Conservation (phyloP, 2,329 filamentous ascomycete genomes). For the Sclerotinia sclerotiorum region DNA sequence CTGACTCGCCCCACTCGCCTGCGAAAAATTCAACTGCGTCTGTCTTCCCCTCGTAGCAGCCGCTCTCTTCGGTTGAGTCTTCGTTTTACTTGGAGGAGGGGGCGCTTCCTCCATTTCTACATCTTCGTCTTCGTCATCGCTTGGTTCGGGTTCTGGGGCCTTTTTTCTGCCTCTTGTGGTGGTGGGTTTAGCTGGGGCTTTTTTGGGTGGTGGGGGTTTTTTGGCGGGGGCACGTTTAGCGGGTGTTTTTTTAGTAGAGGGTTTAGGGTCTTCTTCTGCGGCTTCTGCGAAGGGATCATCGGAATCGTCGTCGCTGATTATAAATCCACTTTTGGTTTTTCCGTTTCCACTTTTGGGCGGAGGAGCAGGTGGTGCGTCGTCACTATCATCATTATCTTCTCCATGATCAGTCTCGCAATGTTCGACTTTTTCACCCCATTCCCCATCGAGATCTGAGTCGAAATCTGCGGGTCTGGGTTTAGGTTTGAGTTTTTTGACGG, state of each 20-base stretch:
- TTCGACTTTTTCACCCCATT: conserved; percentile 70
- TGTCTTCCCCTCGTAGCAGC: conserved; percentile 43
- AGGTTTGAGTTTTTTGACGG: conserved; percentile 51
- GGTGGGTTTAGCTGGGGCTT: conserved; percentile 42
- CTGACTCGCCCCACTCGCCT: conserved; percentile 32
- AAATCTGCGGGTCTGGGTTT: conserved; percentile 78
- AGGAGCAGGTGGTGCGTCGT: conserved; percentile 43
- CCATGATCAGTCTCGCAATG: conserved; percentile 28
- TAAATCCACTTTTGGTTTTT: conserved; percentile 9
- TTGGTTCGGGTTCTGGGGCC: conserved; percentile 36
- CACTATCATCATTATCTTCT: conserved; percentile 44
- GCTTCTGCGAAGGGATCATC: conserved; percentile 48
- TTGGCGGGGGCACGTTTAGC: conserved; percentile 42
- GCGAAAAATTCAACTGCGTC: conserved; percentile 52
- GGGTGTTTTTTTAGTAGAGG: conserved; percentile 35
- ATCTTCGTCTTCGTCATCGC: conserved; percentile 49
- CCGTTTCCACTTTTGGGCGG: conserved; percentile 26
- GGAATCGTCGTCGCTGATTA: conserved; percentile 47
- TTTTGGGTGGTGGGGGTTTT: conserved; percentile 43
- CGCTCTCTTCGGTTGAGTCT: conserved; percentile 38
- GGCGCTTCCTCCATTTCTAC: conserved; percentile 52
- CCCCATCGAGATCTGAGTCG: conserved; percentile 87
- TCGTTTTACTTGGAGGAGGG: conserved; percentile 43
- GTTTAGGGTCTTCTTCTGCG: neutral
- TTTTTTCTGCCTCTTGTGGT: conserved; percentile 47